Conservation (phyloP, 2,329 filamentous ascomycete species). For the Fusarium ambrosium region DNA sequence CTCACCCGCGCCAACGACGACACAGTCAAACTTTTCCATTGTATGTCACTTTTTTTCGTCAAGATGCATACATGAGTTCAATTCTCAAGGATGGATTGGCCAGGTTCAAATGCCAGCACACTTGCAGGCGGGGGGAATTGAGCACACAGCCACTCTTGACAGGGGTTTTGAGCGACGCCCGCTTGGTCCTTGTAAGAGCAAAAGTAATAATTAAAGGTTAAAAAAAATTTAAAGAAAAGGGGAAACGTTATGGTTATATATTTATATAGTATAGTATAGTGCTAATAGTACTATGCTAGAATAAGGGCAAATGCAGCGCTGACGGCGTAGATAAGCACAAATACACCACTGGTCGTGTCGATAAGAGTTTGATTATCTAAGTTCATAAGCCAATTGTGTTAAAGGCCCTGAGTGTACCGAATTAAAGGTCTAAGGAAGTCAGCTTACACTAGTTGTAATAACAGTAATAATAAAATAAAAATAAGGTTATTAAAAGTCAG, state of each 20-base stretch:
- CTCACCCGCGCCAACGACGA: neutral
- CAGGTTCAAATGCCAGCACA: neutral
- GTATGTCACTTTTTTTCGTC: neutral
- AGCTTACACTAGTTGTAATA: too few species aligned
- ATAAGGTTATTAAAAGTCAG: too few species aligned
- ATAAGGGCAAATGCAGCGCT: too few species aligned
- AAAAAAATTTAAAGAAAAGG: neutral
- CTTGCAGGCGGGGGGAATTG: neutral
- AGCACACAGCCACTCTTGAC: neutral
- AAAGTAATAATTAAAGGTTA: neutral
- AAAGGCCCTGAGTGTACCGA: too few species aligned
- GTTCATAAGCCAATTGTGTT: too few species aligned
- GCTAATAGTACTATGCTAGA: too few species aligned
- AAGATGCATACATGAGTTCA: neutral
- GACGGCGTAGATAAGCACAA: too few species aligned
- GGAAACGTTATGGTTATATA: neutral
- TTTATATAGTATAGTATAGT: neutral
- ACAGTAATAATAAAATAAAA: too few species aligned
- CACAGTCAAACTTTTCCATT: neutral
- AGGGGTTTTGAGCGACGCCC: neutral
- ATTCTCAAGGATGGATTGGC: neutral
- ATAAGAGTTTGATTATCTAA: too few species aligned
- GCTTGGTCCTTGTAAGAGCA: neutral
- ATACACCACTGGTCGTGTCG: too few species aligned
- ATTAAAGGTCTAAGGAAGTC: too few species aligned